phyloP scores from a whole-genome alignment of 495 filamentous ascomycete genomes.

The Tuber brumale region DNA sequence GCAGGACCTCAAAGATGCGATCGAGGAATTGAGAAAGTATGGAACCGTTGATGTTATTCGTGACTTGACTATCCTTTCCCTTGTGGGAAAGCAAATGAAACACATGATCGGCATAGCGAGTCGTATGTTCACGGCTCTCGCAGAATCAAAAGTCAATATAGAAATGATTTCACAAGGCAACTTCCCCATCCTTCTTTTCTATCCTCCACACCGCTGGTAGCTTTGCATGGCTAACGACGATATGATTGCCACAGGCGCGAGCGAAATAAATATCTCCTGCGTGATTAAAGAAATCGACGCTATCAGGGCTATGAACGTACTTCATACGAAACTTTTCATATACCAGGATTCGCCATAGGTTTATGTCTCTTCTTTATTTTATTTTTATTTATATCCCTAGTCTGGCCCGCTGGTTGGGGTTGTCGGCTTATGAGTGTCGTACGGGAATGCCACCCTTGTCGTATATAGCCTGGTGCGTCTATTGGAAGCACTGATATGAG shows the following conservation, averaged over 20 bases:
- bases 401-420: background rate
- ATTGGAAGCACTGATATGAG: background rate
- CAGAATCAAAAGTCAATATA: slow-evolving; percentile 84
- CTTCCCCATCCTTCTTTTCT: background rate
- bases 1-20: slow-evolving; percentile 59
- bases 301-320: slow-evolving; percentile 84
- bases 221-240: slow-evolving; percentile 4
- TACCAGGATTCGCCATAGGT: slow-evolving; percentile 27
- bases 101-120: slow-evolving; percentile 91
- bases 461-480: background rate
- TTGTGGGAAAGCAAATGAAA: slow-evolving; percentile 94
- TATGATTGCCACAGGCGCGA: slow-evolving; percentile 55
- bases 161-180: slow-evolving; percentile 97
- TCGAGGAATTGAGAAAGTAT: slow-evolving; percentile 66
- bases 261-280: slow-evolving; percentile 98
- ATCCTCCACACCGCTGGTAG: slow-evolving; percentile 5
- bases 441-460: background rate
- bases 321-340: slow-evolving; percentile 84
- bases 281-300: slow-evolving; percentile 90
- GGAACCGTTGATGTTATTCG: slow-evolving; percentile 82
- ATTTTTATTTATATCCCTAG: background rate
- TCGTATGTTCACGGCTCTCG: slow-evolving; percentile 84
- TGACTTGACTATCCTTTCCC: slow-evolving; percentile 84
- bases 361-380: background rate
- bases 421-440: background rate